Conservation (phyloP, 495 filamentous ascomycete species). For the Penicillium salamii region DNA sequence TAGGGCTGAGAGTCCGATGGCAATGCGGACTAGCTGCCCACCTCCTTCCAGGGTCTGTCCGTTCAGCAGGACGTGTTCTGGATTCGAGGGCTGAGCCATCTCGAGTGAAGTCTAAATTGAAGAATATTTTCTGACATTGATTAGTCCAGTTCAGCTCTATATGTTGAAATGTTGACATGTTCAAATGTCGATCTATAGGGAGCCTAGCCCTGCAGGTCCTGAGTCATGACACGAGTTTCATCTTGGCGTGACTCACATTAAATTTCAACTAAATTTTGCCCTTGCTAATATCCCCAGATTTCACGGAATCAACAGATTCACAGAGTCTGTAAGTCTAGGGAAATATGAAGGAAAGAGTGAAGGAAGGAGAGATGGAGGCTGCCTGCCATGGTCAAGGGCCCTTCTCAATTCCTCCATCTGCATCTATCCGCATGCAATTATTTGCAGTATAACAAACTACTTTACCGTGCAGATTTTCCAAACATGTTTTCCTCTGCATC, state of each 20-base stretch:
- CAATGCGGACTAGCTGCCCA: conserved; percentile 76
- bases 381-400: too few species aligned
- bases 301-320: too few species aligned
- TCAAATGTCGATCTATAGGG: not conserved
- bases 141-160: too few species aligned
- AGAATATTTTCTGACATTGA: too few species aligned
- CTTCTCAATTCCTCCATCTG: not conserved
- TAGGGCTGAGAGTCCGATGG: conserved; percentile 65
- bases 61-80: conserved; percentile 48
- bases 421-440: not conserved
- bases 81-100: not conserved
- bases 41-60: conserved; percentile 79
- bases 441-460: too few species aligned
- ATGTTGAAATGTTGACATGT: too few species aligned
- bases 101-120: not conserved
- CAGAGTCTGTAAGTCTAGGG: too few species aligned
- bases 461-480: conserved; percentile 22
- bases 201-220: not conserved
- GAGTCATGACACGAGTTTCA: too few species aligned
- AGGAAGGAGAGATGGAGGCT: too few species aligned
- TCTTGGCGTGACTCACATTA: conserved; percentile 1
- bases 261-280: not conserved
- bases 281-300: too few species aligned
- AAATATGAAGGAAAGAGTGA: too few species aligned
- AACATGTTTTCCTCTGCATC: conserved; percentile 27